Conservation (phyloP, 208 protist genomes). For the Naegleria lovaniensis region DNA sequence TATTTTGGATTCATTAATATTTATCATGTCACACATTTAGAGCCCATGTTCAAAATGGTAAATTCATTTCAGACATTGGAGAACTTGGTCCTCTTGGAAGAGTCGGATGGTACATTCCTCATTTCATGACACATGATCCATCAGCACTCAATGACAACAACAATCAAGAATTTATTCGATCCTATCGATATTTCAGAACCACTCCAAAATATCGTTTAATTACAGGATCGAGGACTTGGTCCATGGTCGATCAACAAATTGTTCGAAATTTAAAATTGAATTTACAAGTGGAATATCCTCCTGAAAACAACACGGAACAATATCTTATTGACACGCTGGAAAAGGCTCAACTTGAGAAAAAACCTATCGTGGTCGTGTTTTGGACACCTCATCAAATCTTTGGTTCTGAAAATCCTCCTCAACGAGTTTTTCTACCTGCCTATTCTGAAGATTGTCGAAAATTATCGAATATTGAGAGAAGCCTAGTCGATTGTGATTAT, state of each 20-base stretch:
- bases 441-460: background rate
- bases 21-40: background rate
- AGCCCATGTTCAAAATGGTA: background rate
- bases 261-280: background rate
- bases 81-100: background rate
- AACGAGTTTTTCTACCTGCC: background rate
- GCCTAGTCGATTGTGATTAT: background rate
- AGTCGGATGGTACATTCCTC: background rate
- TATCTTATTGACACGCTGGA: background rate
- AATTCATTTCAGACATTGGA: background rate
- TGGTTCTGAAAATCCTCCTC: background rate
- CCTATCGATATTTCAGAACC: background rate
- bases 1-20: no score
- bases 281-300: background rate
- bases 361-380: background rate
- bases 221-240: background rate
- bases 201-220: background rate
- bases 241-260: background rate
- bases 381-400: background rate
- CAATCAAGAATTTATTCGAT: no score
- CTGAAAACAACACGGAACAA: background rate
- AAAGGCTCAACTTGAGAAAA: background rate
- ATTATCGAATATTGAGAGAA: background rate
- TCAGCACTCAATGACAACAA: no score
- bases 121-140: background rate